Conservation (phyloP, 805 yeast genomes). For the Jamesozyma jinghongensis region DNA sequence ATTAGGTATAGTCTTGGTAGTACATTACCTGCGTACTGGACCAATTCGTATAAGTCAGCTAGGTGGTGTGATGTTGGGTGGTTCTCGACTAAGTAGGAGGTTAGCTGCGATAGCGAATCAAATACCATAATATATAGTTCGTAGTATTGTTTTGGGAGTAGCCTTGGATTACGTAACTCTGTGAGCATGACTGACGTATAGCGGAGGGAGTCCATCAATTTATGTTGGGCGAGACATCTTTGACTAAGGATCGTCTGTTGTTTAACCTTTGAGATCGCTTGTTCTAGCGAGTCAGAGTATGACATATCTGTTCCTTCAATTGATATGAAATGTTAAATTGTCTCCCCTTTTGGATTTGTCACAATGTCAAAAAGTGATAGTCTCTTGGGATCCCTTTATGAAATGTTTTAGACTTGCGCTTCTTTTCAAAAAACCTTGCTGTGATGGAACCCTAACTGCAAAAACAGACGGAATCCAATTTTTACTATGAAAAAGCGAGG, state of each 20-base stretch:
- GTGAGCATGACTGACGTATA: constrained; percentile 76
- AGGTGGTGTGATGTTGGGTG: constrained; percentile 62
- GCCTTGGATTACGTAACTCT: constrained; percentile 64
- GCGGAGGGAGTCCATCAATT: constrained; percentile 78
- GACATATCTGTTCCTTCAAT: constrained; percentile 10
- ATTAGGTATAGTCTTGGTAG: constrained; percentile 86
- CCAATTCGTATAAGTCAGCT: constrained; percentile 87
- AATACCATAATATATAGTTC: constrained; percentile 78
- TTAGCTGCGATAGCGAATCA: constrained; percentile 67
- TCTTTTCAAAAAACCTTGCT: too few relatives aligned
- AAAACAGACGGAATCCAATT: too few relatives aligned
- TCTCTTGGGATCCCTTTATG: too few relatives aligned
- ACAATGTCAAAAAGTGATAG: too few relatives aligned
- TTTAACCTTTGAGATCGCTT: constrained; percentile 36
- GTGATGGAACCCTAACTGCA: too few relatives aligned
- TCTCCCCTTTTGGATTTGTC: background rate
- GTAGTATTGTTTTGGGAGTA: constrained; percentile 81
- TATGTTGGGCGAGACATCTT: constrained; percentile 56
- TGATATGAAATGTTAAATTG: background rate
- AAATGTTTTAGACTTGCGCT: too few relatives aligned
- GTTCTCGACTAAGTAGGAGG: constrained; percentile 53
- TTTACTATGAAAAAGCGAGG: too few relatives aligned
- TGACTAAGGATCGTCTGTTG: constrained; percentile 72
- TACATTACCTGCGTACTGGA: constrained; percentile 90
- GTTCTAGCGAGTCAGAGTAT: constrained; percentile 23